Percentiles rank a stretch among this genome's conserved stretches.
Evolutionary conservation across 768 basidiomycete genomes (phyloP).

Genomic region (Amanita exitialis): DNA sequence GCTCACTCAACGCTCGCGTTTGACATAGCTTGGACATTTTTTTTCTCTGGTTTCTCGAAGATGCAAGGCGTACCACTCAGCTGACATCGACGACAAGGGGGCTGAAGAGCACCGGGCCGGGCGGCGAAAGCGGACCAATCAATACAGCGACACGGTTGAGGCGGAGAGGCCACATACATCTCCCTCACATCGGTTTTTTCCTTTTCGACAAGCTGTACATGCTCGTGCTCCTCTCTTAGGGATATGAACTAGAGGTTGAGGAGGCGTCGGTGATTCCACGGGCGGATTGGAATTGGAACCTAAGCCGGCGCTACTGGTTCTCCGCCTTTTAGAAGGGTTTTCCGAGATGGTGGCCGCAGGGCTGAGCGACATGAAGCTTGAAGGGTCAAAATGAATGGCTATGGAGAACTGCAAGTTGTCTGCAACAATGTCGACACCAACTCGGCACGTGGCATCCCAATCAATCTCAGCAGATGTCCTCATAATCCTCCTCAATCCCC

Average conservation of each 20-base stretch:
- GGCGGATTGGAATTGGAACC: conserved; percentile 26
- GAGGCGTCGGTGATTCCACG: conserved; percentile 20
- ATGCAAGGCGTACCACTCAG: conserved; percentile 71
- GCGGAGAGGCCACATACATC: conserved; percentile 48
- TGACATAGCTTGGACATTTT: conserved; percentile 49
- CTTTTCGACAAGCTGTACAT: conserved; percentile 83
- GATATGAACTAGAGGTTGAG: conserved; percentile 42
- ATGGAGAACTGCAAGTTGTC: neutral
- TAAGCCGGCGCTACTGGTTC: conserved; percentile 30
- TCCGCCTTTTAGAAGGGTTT: conserved; percentile 44
- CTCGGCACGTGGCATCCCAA: neutral
- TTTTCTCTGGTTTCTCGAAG: conserved; percentile 91
- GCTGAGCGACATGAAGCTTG: conserved; percentile 64
- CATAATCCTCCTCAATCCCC: conserved; percentile 64
- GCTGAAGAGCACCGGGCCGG: conserved; percentile 62
- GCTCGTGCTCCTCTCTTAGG: conserved; percentile 87
- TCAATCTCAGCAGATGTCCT: conserved; percentile 46
- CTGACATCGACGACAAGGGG: conserved; percentile 86
- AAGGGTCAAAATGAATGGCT: neutral
- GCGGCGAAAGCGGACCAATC: conserved; percentile 58
- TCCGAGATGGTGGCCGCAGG: conserved; percentile 50
- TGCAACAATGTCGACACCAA: neutral
- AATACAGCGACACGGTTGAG: conserved; percentile 36
- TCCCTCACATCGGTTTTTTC: conserved; percentile 90
- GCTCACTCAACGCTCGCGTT: conserved; percentile 68